Percentiles rank a stretch among this genome's conserved stretches.
phyloP scores from a whole-genome alignment of 1,284 basidiomycete species.

The Ganoderma boninense region DNA sequence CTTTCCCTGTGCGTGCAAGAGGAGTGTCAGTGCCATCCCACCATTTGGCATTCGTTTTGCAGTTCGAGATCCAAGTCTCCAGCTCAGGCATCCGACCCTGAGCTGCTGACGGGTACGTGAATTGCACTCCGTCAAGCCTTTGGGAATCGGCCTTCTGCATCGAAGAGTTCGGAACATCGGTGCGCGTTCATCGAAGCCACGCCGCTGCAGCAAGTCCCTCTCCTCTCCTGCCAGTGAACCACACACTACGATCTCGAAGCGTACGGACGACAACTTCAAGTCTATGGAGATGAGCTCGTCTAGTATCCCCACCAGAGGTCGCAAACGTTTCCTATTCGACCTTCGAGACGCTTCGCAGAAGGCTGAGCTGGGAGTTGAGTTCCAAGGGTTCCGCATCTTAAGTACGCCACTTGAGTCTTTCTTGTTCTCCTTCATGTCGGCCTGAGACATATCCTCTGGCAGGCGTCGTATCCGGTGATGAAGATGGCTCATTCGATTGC shows the following conservation, averaged over 20 bases:
- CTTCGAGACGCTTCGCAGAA: slow-evolving; percentile 12
- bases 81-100: not conserved
- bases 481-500: slow-evolving; percentile 65
- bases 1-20: not conserved
- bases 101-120: not conserved
- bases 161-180: not conserved
- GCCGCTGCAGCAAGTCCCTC: slow-evolving; percentile 15
- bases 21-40: not conserved
- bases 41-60: not conserved
- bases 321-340: slow-evolving; percentile 19
- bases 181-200: slow-evolving; percentile 3
- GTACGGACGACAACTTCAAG: slow-evolving; percentile 5
- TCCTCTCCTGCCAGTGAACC: slow-evolving; percentile 9
- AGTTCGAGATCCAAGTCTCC: not conserved
- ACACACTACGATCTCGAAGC: not conserved
- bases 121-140: not conserved
- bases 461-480: slow-evolving; percentile 64
- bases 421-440: slow-evolving; percentile 1
- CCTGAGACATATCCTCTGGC: not conserved
- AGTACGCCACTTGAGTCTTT: slow-evolving; percentile 42
- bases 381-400: slow-evolving; percentile 48
- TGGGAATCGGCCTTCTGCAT: not conserved
- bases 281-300: not conserved
- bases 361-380: slow-evolving; percentile 41
- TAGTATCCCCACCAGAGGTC: slow-evolving; percentile 11